Conservation (phyloP, 345 rosid genomes). For the Iberis pinnata region DNA sequence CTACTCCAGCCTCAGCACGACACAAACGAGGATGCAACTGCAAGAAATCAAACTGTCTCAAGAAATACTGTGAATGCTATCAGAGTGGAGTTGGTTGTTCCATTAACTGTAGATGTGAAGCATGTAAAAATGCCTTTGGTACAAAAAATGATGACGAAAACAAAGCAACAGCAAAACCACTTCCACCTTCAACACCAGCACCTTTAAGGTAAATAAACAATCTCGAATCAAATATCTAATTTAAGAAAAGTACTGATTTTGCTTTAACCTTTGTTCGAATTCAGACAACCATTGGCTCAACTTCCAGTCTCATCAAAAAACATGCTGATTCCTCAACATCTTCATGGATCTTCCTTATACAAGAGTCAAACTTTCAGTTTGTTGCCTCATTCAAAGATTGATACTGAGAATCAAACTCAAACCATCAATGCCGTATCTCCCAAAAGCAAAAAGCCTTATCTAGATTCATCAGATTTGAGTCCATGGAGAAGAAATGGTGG, state of each 20-base stretch:
- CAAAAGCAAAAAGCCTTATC: conserved; percentile 74
- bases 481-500: conserved; percentile 52
- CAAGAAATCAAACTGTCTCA: conserved; percentile 88
- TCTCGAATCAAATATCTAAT: not conserved
- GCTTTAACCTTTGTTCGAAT: not conserved
- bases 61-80: conserved; percentile 98
- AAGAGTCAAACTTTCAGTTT: not conserved
- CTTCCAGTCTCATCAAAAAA: conserved; percentile 53
- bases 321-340: conserved; percentile 19
- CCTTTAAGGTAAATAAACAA: conserved; percentile 34
- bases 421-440: conserved; percentile 53
- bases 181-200: conserved; percentile 51
- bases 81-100: conserved; percentile 95
- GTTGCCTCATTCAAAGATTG: conserved; percentile 23
- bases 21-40: conserved; percentile 97
- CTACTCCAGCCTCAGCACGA: conserved; percentile 94
- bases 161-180: too few species aligned
- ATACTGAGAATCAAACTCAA: conserved; percentile 34
- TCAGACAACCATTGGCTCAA: conserved; percentile 52
- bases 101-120: conserved; percentile 47
- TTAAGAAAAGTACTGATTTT: not conserved
- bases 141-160: conserved; percentile 62
- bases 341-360: conserved; percentile 12
- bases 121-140: conserved; percentile 86
- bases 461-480: conserved; percentile 40